Percentiles rank a stretch among this genome's conserved stretches.
Evolutionary conservation across 331 rosid species (phyloP).

Genomic region (Erythrophleum ivorense): DNA sequence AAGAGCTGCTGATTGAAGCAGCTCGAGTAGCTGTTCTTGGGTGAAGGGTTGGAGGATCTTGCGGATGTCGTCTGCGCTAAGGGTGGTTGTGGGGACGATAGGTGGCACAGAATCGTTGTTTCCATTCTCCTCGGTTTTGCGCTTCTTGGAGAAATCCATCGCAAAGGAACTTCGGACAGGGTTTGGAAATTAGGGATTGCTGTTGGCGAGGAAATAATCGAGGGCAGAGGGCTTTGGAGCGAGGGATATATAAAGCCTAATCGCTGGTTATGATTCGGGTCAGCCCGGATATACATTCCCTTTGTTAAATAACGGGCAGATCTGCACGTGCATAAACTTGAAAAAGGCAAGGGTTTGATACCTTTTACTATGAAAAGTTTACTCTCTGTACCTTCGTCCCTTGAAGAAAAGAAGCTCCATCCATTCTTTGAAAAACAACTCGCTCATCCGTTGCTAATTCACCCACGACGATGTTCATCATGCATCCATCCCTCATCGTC

Average conservation of each 20-base stretch:
- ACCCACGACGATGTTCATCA: too few relatives aligned
- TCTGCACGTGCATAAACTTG: too few relatives aligned
- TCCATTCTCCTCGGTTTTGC: slow-evolving; percentile 67
- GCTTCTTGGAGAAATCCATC: slow-evolving; percentile 74
- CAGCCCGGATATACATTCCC: neutral
- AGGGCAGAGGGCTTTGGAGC: neutral
- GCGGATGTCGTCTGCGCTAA: slow-evolving; percentile 55
- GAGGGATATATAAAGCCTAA: neutral
- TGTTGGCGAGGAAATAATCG: neutral
- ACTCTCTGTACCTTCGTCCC: too few relatives aligned
- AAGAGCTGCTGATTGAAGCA: slow-evolving; percentile 62
- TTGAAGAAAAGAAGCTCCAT: too few relatives aligned
- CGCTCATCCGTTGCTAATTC: too few relatives aligned
- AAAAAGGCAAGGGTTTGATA: too few relatives aligned
- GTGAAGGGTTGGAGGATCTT: slow-evolving; percentile 63
- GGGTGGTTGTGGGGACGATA: slow-evolving; percentile 30
- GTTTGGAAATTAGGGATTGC: slow-evolving; percentile 38
- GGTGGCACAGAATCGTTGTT: slow-evolving; percentile 29
- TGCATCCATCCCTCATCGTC: too few relatives aligned
- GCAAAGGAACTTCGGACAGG: neutral
- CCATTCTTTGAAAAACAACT: too few relatives aligned
- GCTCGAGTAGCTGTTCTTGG: slow-evolving; percentile 60
- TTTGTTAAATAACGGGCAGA: too few relatives aligned
- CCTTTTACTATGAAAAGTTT: too few relatives aligned
- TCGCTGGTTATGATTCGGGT: neutral